A percentile compares a stretch with the other conserved stretches of the same genome.
These are phyloP conservation scores for Solanum bulbocastanum DNA, from an alignment of 257 asterid genomes.

Conservation along the genomic window DNA sequence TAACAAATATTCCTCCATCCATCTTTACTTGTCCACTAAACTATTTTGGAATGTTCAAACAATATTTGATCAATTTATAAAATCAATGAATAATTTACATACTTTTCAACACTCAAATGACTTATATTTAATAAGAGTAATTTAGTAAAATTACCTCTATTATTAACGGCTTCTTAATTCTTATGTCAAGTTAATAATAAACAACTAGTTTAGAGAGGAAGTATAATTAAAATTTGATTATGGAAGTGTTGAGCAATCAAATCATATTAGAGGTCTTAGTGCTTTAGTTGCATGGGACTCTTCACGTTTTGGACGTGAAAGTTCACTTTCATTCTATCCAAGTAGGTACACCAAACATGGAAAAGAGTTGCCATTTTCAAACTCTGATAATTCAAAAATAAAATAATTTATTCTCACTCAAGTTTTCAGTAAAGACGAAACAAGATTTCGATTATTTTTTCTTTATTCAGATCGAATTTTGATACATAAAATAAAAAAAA, in stretches of 20 bases:
- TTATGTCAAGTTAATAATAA: neutral
- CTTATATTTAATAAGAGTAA: no score
- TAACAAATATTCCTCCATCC: accelerated
- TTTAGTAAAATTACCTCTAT: no score
- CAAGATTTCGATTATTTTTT: neutral
- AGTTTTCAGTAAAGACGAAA: neutral
- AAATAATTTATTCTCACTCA: neutral
- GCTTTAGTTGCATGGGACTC: neutral
- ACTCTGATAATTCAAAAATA: neutral
- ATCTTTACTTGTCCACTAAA: neutral
- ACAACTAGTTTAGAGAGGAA: no score
- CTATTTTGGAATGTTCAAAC: no score
- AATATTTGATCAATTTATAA: no score
- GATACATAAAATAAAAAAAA: neutral
- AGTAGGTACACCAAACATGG: neutral
- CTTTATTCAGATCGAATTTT: neutral
- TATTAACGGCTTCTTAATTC: no score
- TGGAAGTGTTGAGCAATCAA: neutral
- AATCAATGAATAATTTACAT: neutral
- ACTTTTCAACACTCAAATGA: neutral
- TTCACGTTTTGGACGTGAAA: neutral
- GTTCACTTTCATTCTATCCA: neutral
- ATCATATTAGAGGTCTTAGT: neutral
- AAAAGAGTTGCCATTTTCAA: neutral
- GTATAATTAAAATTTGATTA: neutral